A percentile compares a stretch with the other conserved stretches of the same genome.
phyloP scores from a whole-genome alignment of 23 red algal species.

The Cyanidioschyzon merolae region DNA sequence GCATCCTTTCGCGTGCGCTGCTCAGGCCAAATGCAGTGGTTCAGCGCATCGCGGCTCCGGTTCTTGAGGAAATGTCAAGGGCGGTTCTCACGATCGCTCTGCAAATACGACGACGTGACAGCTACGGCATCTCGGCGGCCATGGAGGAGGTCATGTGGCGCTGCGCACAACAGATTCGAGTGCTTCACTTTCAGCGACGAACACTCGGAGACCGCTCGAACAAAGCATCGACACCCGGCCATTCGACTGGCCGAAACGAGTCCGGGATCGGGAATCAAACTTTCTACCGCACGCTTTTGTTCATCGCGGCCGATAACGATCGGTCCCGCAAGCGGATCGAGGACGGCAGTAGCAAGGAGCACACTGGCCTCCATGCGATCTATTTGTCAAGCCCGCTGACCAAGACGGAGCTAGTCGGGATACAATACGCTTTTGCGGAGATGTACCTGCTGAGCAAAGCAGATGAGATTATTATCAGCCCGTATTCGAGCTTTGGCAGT shows the following conservation, averaged over 20 bases:
- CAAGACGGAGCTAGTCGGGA: conserved; percentile 7
- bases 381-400: conserved; percentile 17
- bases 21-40: conserved; percentile 12
- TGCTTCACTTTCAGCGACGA: background rate
- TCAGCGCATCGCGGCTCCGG: background rate
- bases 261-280: too few species aligned
- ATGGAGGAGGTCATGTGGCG: conserved; percentile 31
- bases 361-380: background rate
- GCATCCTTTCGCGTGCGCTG: conserved; percentile 12
- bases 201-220: background rate
- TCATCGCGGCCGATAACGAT: conserved; percentile 18
- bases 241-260: too few species aligned
- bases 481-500: conserved; percentile 27
- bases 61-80: background rate
- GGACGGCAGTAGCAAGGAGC: background rate
- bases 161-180: background rate
- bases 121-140: conserved; percentile 20
- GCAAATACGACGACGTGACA: conserved; percentile 21
- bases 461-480: conserved; percentile 30
- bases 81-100: conserved; percentile 11
- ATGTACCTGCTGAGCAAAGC: conserved; percentile 24
- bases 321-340: background rate
- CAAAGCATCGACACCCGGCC: too few species aligned
- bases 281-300: background rate
- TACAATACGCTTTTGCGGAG: conserved; percentile 28